Percentiles rank a stretch among this genome's conserved stretches.
These are phyloP conservation scores for Boletellus emodensis DNA, from an alignment of 768 basidiomycete genomes.

Conservation along the genomic window DNA sequence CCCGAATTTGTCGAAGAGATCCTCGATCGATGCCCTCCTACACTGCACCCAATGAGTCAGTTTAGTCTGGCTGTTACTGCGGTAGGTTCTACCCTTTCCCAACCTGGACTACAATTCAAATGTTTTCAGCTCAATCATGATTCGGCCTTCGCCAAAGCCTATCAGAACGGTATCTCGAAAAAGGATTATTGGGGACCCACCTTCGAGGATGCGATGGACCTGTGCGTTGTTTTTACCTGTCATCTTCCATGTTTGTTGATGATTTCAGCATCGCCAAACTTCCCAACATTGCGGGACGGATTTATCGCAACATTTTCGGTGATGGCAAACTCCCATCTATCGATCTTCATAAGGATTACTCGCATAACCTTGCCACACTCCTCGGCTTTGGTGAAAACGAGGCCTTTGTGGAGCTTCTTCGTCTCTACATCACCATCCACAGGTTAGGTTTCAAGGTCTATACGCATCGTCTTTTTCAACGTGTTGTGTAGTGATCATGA, in stretches of 20 bases:
- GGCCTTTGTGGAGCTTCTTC: slow-evolving; percentile 89
- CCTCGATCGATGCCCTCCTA: slow-evolving; percentile 88
- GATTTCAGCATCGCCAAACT: slow-evolving; percentile 83
- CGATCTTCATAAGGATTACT: slow-evolving; percentile 82
- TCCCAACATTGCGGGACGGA: slow-evolving; percentile 92
- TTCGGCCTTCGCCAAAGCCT: slow-evolving; percentile 94
- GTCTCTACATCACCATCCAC: slow-evolving; percentile 97
- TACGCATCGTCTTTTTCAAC: not conserved
- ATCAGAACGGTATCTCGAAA: slow-evolving; percentile 88
- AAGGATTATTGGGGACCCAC: slow-evolving; percentile 96
- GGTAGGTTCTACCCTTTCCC: slow-evolving; percentile 37
- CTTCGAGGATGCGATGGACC: slow-evolving; percentile 86
- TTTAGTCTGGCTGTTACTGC: slow-evolving; percentile 96
- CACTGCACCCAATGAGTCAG: slow-evolving; percentile 98
- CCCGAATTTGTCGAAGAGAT: slow-evolving; percentile 97
- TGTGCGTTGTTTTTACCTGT: slow-evolving; percentile 40
- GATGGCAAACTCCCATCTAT: slow-evolving; percentile 85
- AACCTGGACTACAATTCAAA: not conserved
- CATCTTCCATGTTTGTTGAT: slow-evolving; percentile 2
- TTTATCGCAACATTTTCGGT: slow-evolving; percentile 85
- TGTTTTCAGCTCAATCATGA: slow-evolving; percentile 76
- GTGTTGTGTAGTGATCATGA: slow-evolving; percentile 74
- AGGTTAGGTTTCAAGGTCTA: slow-evolving; percentile 39
- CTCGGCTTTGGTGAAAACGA: slow-evolving; percentile 88
- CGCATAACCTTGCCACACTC: slow-evolving; percentile 81